Evolutionary conservation across 1,284 basidiomycete genomes (phyloP).

Genomic region (Sanghuangporus weigelae): DNA sequence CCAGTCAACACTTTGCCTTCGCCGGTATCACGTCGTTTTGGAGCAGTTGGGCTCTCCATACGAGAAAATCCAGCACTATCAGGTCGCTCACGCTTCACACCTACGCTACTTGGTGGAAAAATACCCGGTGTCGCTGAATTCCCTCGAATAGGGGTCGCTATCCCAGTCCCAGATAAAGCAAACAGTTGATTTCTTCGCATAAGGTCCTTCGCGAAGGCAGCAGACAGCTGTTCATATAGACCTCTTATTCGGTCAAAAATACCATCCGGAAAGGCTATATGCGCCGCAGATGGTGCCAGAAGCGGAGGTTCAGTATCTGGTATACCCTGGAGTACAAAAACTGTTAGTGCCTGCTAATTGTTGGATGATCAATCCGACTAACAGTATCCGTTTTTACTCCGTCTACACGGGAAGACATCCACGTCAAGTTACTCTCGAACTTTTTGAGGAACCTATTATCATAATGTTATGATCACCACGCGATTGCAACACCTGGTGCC

Average conservation of each 20-base stretch:
- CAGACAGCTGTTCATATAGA: slow-evolving; percentile 55
- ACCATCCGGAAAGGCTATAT: slow-evolving; percentile 37
- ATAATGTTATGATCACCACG: not conserved
- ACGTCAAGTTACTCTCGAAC: slow-evolving; percentile 64
- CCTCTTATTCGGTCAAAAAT: slow-evolving; percentile 49
- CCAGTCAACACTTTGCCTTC: slow-evolving; percentile 29
- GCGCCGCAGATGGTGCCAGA: slow-evolving; percentile 10
- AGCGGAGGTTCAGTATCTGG: slow-evolving; percentile 19
- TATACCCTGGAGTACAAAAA: not conserved
- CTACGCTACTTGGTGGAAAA: slow-evolving; percentile 20
- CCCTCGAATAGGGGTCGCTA: slow-evolving; percentile 1
- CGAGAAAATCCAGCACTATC: slow-evolving; percentile 37
- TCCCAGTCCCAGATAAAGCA: slow-evolving; percentile 6
- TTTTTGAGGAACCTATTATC: slow-evolving; percentile 19
- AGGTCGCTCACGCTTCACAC: slow-evolving; percentile 56
- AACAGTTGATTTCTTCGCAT: slow-evolving; percentile 39
- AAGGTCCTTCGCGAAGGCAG: slow-evolving; percentile 59
- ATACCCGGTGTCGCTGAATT: slow-evolving; percentile 22
- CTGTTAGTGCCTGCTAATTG: not conserved
- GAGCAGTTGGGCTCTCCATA: slow-evolving; percentile 27
- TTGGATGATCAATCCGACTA: not conserved
- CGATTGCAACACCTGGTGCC: no score
- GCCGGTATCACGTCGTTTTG: slow-evolving; percentile 68
- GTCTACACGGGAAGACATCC: slow-evolving; percentile 61
- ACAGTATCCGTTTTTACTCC: slow-evolving; percentile 20